Conservation (phyloP, 2,329 filamentous ascomycete genomes). For the Aureobasidium sp. region DNA sequence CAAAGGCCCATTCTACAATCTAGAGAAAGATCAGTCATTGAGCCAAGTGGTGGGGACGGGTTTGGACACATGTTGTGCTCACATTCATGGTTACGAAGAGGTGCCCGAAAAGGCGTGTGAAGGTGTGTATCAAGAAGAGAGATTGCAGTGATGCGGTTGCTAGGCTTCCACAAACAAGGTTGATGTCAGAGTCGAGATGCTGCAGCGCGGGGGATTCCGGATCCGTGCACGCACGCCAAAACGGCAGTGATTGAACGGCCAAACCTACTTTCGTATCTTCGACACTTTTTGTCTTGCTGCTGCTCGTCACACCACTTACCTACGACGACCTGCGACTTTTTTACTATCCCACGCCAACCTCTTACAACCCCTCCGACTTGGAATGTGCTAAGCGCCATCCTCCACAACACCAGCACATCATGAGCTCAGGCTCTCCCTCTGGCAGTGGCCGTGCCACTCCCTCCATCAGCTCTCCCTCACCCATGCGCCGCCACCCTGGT, state of each 20-base stretch:
- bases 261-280: background rate
- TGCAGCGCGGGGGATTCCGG: too few species aligned
- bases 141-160: background rate
- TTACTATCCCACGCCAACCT: background rate
- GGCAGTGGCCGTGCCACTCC: slow-evolving; percentile 23
- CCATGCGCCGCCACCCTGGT: slow-evolving; percentile 22
- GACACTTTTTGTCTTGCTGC: background rate
- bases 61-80: background rate
- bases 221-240: background rate
- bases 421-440: slow-evolving; percentile 29
- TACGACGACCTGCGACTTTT: background rate
- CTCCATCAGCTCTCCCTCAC: slow-evolving; percentile 20
- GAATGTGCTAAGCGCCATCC: slow-evolving; percentile 7
- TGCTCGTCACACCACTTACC: background rate
- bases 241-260: background rate
- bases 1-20: slow-evolving; percentile 98
- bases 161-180: background rate
- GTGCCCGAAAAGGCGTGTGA: too few species aligned
- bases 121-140: background rate
- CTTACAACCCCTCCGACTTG: background rate
- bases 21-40: slow-evolving; percentile 31
- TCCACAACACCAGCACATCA: slow-evolving; percentile 18
- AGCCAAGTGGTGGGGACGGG: background rate
- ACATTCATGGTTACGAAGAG: background rate
- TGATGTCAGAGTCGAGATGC: background rate